Evolutionary conservation across 106 monocot species (phyloP), one percentile per base, ranked within the genome.

Genomic region (Dioscorea zingiberensis): DNA sequence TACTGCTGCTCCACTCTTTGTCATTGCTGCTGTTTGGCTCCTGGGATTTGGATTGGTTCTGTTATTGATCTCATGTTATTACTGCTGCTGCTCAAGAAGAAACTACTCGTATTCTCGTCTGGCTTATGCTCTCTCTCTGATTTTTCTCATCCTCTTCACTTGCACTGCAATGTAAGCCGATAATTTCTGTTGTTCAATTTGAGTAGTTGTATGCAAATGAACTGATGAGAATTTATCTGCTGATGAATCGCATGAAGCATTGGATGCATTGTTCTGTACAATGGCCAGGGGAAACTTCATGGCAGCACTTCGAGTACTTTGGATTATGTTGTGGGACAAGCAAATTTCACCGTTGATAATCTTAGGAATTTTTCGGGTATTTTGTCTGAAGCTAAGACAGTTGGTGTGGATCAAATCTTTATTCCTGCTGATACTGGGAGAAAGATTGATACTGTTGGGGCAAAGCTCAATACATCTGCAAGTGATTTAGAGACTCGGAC

Each of bases 201-300:
- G 44, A 19, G 32, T 7, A 6, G 45, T 44, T 44, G 2, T 44
- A n/a, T 16, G 7, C 46, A 47, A 47, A n/a, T 38, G 4, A 38
- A 47, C 59, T 10, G 21, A 16, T 21, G 9, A 59, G 47, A 58
- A 53, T 60, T 17, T 18, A 7, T 56, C 22, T 10, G 14, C 8
- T 25, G 28, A 47, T 48, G 19, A 14, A 61, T 16, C 13, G 21
- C 3, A 15, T 70, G 27, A 44, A 94, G 94, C 27, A 47, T 81
- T 22, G 94, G 94, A 30, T 87, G 81, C 29, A 58, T 71, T 19
- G 45, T 94, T 54, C 58, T 94, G 32, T 90, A 84, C 71, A 56
- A 15, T 38, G 94, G 89, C 0, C 89, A 90, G 63, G 86, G 48
- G 11, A 82, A 72, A 60, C 82, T 94, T 62, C 81, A 94, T 69